These are phyloP conservation scores for sorghum (Sorghum bicolor) DNA, from an alignment of 176 grass and related monocot species.

Conservation along the genomic window Sorghum_bicolor_NCBIv3 NC_012870.2:68266501-68267000, in stretches of 20 bases:
- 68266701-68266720: background rate
- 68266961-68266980: background rate
- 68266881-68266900: background rate
- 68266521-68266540: slow-evolving; percentile 74
- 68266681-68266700: background rate
- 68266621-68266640: background rate
- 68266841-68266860: background rate
- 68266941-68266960: background rate
- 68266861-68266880: background rate
- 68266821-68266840: background rate
- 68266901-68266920: background rate
- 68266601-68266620: slow-evolving; percentile 60
- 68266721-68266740: background rate
- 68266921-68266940: background rate
- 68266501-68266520: slow-evolving; percentile 67
- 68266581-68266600: slow-evolving; percentile 54
- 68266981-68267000: background rate
- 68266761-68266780: background rate
- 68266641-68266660: too few relatives aligned
- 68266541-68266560: slow-evolving; percentile 82
- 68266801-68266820: background rate
- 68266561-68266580: slow-evolving; percentile 87
- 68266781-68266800: background rate
- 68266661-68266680: background rate
- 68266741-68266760: background rate